phyloP scores from a whole-genome alignment of 2,329 filamentous ascomycete genomes.

The Emergomyces orientalis region DNA sequence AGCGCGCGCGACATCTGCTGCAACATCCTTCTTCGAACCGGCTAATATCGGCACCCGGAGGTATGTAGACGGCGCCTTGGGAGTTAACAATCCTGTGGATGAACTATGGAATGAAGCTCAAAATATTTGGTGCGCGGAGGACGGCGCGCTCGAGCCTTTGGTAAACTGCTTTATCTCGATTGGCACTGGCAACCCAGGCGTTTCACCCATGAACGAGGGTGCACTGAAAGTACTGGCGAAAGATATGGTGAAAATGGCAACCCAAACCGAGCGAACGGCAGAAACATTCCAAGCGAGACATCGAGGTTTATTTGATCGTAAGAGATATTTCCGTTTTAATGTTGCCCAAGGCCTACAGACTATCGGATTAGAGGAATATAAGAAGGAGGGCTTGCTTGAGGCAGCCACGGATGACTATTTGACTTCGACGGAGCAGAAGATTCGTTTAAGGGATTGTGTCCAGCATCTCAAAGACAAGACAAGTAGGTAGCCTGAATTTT shows the following conservation, averaged over 20 bases:
- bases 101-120: slow-evolving; percentile 22
- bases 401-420: slow-evolving; percentile 22
- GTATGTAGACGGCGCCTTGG: slow-evolving; percentile 24
- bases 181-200: slow-evolving; percentile 22
- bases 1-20: slow-evolving; percentile 26
- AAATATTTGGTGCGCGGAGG: slow-evolving; percentile 23
- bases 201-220: slow-evolving; percentile 17
- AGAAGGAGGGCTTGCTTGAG: slow-evolving; percentile 17
- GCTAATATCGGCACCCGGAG: slow-evolving; percentile 19
- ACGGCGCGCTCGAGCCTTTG: slow-evolving; percentile 21
- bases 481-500: slow-evolving; percentile 18
- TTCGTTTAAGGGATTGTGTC: slow-evolving; percentile 18
- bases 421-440: slow-evolving; percentile 13
- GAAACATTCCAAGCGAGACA: slow-evolving; percentile 21
- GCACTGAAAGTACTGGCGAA: slow-evolving; percentile 16
- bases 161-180: slow-evolving; percentile 26
- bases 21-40: slow-evolving; percentile 24
- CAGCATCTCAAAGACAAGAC: slow-evolving; percentile 19
- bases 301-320: slow-evolving; percentile 19
- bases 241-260: slow-evolving; percentile 21
- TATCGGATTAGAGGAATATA: slow-evolving; percentile 21
- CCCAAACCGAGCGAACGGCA: slow-evolving; percentile 24
- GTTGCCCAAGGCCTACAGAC: slow-evolving; percentile 25
- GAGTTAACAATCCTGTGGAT: slow-evolving; percentile 25
- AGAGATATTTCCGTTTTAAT: slow-evolving; percentile 29